Base-by-base conservation (phyloP, 345 rosid species). In the Erysimum cheiranthoides region DNA sequence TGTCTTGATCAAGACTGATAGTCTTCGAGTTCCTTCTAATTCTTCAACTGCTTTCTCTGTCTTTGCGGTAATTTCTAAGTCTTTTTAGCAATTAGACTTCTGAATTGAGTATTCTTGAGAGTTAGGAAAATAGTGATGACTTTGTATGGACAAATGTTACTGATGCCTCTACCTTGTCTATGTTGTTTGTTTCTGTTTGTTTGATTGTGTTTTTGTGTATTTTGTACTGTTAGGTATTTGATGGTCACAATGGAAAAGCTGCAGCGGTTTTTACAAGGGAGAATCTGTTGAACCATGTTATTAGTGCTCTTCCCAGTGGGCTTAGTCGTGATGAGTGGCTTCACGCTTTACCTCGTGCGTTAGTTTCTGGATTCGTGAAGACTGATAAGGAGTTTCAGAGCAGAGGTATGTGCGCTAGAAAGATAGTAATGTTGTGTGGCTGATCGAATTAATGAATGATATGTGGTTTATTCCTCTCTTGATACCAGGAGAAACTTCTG, bases 381-480 rank as follows among this genome's bases (percentile, higher is more conserved):
- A 91, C 98, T 0, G 97, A 93, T 75, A 93, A 87, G 79, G 97
- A 91, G 84, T 93, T 93, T 66, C 98, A 93, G 86, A 87, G 82
- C 63, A 88, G 86, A 93, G 96, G 97, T 79, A 73, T 74, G 79
- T 39, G 17, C 16, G 13, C 8, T 25, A 14, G 18, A 8, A 14
- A n/a, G n/a, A n/a, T n/a, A n/a, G n/a, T n/a, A n/a, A n/a, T n/a
- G n/a, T n/a, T n/a, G n/a, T n/a, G n/a, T n/a, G 45, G 30, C 14
- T 68, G 68, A 78, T 68, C 13, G 40, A 50, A 36, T 72, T 18
- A 5, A 28, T 30, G 27, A 51, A 8, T 47, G 9, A 40, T 32
- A 6, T 47, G 51, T 59, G 42, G 39, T 66, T 58, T 28, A 13
- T 65, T 74, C 86, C n/a, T 73, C 25, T 51, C 43, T 51, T 52